phyloP scores from a whole-genome alignment of 106 monocot species.

The Dactylorhiza incarnata region DNA sequence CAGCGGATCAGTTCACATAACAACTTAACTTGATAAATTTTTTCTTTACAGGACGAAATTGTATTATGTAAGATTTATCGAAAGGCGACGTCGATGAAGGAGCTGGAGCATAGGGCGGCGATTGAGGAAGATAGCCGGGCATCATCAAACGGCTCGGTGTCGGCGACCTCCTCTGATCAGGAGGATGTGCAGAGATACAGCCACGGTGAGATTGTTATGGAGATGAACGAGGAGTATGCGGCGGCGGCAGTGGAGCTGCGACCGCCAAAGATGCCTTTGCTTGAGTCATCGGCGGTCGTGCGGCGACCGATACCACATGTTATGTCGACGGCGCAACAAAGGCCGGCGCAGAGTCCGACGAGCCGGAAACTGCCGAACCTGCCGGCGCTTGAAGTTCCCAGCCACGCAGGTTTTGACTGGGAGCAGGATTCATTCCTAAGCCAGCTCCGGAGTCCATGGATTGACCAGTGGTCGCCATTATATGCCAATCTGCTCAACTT shows the following conservation, averaged over 20 bases:
- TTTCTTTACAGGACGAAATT: conserved; percentile 41
- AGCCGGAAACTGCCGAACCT: neutral
- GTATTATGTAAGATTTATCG: conserved; percentile 75
- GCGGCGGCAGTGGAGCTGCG: neutral
- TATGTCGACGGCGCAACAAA: no score
- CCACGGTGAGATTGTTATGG: neutral
- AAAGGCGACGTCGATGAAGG: conserved; percentile 68
- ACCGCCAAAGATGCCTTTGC: neutral
- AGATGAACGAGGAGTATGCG: conserved; percentile 17
- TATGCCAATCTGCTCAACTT: conserved; percentile 5
- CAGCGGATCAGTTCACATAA: no score
- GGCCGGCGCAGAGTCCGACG: neutral
- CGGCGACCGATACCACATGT: neutral
- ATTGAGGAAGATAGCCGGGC: conserved; percentile 24
- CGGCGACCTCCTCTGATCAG: conserved; percentile 22
- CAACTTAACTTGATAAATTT: neutral
- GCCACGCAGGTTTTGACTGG: conserved; percentile 31
- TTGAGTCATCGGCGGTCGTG: neutral
- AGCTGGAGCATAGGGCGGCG: conserved; percentile 66
- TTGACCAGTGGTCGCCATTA: conserved; percentile 6
- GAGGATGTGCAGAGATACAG: conserved; percentile 18
- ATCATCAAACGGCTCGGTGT: neutral
- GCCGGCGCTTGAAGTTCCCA: conserved; percentile 47
- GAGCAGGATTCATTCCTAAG: conserved; percentile 28
- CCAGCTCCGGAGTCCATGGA: conserved; percentile 8